Evolutionary conservation across 768 basidiomycete species (phyloP), one percentile per base, ranked within the genome.

Genomic region (Rhizopogon salebrosus): DNA sequence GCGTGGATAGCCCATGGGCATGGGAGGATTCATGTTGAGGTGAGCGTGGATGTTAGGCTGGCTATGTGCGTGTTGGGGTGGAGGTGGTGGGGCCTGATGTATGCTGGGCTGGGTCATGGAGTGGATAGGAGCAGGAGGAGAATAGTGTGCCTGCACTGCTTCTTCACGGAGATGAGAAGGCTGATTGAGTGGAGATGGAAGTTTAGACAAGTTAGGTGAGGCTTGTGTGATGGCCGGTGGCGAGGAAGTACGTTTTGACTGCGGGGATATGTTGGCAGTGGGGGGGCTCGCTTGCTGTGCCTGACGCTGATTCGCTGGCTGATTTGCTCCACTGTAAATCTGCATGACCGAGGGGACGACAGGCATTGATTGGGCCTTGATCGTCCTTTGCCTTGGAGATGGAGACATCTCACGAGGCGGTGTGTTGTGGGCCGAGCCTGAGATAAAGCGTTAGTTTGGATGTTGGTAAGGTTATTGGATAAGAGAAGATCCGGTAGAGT

Each of bases 331-430:
- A 48, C 62, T 60, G 62, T 80, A 83, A 14, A 83, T 68, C 57
- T 82, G 80, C 62, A 78, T 71, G 45, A 82, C 75, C 20, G 74
- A 72, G 23, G 85, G 82, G 4, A 83, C 80, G 62, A 80, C 69
- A 53, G 85, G 81, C 73, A 86, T 74, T 0, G 85, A 83, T 56
- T 81, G 79, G 1, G 81, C 62, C 60, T 86, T 86, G 22, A 75
- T 60, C 9, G 80, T 71, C 35, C 85, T 74, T 54, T 67, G 83
- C 70, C 69, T 78, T 27, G 75, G 75, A 1, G 75, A 76, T 2
- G 75, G 73, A 31, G 75, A 72, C 57, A 68, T 66, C 52, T 76
- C 75, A 29, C 74, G 72, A 41, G 74, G 71, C 0, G 67, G 69
- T 10, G 69, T 64, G 55, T 58, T 64, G 61, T 65, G 66, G 54